Evolutionary conservation across 768 basidiomycete genomes (phyloP).

Genomic region (Nidularia pulvinata): DNA sequence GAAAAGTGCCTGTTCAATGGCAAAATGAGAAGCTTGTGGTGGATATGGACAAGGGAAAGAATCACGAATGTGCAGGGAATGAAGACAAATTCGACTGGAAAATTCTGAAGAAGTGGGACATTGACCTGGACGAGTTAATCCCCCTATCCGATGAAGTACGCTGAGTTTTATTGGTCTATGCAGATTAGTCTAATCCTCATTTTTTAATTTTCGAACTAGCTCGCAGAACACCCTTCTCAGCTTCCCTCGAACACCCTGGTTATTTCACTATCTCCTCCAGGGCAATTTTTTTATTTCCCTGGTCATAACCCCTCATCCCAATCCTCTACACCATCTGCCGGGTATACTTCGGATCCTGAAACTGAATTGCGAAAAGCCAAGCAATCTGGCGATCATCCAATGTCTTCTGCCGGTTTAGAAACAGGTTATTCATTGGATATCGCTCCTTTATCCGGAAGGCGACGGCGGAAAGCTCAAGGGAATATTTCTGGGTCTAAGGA

Average conservation of each 20-base stretch:
- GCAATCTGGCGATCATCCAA: conserved; percentile 17
- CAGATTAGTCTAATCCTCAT: neutral
- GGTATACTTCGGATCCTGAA: conserved; percentile 78
- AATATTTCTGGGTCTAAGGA: conserved; percentile 2
- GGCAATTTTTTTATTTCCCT: conserved; percentile 60
- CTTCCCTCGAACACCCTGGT: conserved; percentile 78
- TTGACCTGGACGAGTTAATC: conserved; percentile 57
- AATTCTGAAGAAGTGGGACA: conserved; percentile 65
- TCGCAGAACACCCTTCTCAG: conserved; percentile 26
- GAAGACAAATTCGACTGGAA: conserved; percentile 46
- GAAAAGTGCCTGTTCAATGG: conserved; percentile 22
- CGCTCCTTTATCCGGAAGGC: conserved; percentile 22
- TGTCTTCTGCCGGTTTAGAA: conserved; percentile 1
- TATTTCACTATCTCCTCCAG: conserved; percentile 61
- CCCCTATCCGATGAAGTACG: conserved; percentile 66
- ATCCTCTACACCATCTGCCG: conserved; percentile 55
- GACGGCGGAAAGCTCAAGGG: conserved; percentile 21
- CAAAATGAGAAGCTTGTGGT: neutral
- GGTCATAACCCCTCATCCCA: conserved; percentile 28
- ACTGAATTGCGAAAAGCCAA: conserved; percentile 41
- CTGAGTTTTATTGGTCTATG: conserved; percentile 4
- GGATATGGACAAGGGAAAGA: neutral
- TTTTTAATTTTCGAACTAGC: conserved; percentile 14
- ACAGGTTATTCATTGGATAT: conserved; percentile 11
- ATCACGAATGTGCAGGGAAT: neutral